Base-by-base conservation (phyloP, 1,284 basidiomycete species). In the Cryptococcus neoformans region DNA sequence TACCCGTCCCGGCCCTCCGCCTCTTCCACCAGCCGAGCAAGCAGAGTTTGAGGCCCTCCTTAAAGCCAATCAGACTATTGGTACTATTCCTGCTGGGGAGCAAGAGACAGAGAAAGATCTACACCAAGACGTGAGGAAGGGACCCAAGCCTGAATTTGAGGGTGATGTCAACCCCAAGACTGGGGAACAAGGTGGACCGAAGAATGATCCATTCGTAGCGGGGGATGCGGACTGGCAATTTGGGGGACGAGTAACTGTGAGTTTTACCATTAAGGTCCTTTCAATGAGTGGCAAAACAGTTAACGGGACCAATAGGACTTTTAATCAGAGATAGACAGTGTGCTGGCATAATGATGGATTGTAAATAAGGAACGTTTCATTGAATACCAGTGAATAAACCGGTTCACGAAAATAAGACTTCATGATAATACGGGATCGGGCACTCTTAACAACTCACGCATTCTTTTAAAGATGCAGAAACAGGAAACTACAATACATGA, bases 141-240 rank as follows among this genome's bases (percentile, higher is more conserved):
- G 72, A 56, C 73, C 73, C 62, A 72, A 64, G 75, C 75, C 67
- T 37, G 79, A 81, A 49, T 84, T 83, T 54, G 77, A 82, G 53
- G 83, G 83, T 4, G 81, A 83, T 8, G 64, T 67, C 0, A 83
- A 84, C 66, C 83, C 83, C 3, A 66, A 66, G 16, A 84, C 83
- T 37, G 83, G 83, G 14, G 83, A 84, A 64, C 63, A 78, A 7
- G 82, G 82, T 0, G 83, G 83, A 0, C 83, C 83, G 1, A 84
- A 84, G 70, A 74, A 76, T 16, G 82, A 84, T 64, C 83, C 83
- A 16, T 75, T 84, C 55, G 70, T 68, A 40, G 72, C 72, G 2
- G 72, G 72, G 1, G 65, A 70, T 53, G 60, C 60, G 17, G 76
- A 78, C 57, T 78, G 78, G 78, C 72, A 73, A 59, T 79, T 73